A percentile compares a stretch with the other conserved stretches of the same genome.
phyloP scores from a whole-genome alignment of 2,329 filamentous ascomycete species.

The Fusarium tricinctum region DNA sequence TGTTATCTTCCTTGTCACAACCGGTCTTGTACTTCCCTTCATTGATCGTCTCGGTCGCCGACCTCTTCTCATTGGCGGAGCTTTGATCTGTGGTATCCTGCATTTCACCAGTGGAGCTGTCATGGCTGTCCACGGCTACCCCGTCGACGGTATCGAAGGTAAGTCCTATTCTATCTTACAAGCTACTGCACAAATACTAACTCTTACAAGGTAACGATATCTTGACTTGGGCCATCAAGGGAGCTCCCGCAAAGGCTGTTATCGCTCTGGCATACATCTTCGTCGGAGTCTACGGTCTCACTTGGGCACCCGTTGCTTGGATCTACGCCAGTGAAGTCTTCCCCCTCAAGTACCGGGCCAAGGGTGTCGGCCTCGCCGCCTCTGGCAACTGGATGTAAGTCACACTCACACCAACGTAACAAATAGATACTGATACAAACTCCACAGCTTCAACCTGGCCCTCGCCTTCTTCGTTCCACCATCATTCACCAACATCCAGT shows the following conservation, averaged over 20 bases:
- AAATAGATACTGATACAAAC: not conserved
- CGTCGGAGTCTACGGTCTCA: slow-evolving; percentile 55
- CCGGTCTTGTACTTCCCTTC: slow-evolving; percentile 62
- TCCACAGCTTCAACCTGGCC: slow-evolving; percentile 56
- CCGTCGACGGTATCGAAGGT: slow-evolving; percentile 59
- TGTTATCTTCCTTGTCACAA: slow-evolving; percentile 68
- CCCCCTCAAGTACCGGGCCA: slow-evolving; percentile 64
- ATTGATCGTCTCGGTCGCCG: slow-evolving; percentile 66
- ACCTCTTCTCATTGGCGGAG: slow-evolving; percentile 61
- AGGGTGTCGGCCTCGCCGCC: slow-evolving; percentile 67
- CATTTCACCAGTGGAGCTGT: slow-evolving; percentile 64
- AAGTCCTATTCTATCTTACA: not conserved
- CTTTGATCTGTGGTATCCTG: slow-evolving; percentile 60
- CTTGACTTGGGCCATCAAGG: slow-evolving; percentile 61
- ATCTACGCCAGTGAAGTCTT: slow-evolving; percentile 72
- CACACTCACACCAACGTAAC: slow-evolving; percentile 2
- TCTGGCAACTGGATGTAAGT: slow-evolving; percentile 59
- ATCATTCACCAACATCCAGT: slow-evolving; percentile 59
- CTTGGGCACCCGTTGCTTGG: slow-evolving; percentile 65
- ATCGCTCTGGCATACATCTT: slow-evolving; percentile 66
- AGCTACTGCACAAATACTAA: not conserved
- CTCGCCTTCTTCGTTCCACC: slow-evolving; percentile 58
- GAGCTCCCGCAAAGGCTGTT: slow-evolving; percentile 62
- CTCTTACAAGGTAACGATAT: slow-evolving; percentile 58
- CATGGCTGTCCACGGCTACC: slow-evolving; percentile 64